Base-by-base conservation (phyloP, 164 flowering plant species). In the Piper betle region DNA sequence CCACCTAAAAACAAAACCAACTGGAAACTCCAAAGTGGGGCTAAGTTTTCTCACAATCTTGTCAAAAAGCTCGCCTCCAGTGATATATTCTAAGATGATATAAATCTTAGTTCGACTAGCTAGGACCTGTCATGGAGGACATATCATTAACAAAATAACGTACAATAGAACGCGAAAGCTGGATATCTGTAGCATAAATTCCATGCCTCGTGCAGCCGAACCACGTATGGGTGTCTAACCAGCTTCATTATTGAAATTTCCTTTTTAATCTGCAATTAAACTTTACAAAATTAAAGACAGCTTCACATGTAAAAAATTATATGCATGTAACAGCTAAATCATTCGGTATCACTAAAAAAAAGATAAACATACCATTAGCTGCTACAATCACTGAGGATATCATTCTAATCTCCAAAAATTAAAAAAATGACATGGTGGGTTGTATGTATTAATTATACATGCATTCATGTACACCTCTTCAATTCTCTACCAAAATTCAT, bases 101-200 rank as follows among this genome's bases (percentile, higher is more conserved):
- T 94, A 94, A 60, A 94, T 94, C 77, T 91, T 94, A n/a, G 91
- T 89, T 19, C 99, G 99, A 70, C 88, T 91, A 11, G 99, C 97
- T 19, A 91, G 69, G 64, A 93, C 99, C 99, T 93, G 70, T 10
- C 48, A 59, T 48, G 59, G 59, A 10, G 60, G 37, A 41, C 46
- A 39, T 37, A 16, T 1, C 17, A 38, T 39, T 38, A 39, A 55
- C 38, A 55, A 25, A 38, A 25, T 16, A 40, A 41, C 20, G 42
- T 3, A 18, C 25, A 60, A 58, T 43, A n/a, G 20, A 5, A 38
- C 11, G 10, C 38, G 17, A 9, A 17, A 2, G 18, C n/a, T 6
- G n/a, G 17, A 60, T 11, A 53, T 12, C 37, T 46, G 37, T 48
- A 43, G 54, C 57, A 62, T 33, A 60, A 39, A 52, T 25, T 42